Evolutionary conservation across 164 flowering plant genomes (phyloP).

Genomic region (Cinnamomum chago): DNA sequence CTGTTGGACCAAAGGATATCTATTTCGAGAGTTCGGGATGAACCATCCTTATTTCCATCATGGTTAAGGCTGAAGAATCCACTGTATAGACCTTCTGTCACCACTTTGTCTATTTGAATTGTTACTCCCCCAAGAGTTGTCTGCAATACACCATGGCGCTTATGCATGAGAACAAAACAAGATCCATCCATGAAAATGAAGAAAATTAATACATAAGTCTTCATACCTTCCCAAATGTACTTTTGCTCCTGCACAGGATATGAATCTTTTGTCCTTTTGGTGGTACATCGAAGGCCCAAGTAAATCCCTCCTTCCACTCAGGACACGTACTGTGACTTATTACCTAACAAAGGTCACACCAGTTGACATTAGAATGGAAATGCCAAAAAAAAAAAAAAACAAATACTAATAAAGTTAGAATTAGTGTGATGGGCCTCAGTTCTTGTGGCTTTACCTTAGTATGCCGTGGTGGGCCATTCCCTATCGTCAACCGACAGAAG

Average conservation of each 20-base stretch:
- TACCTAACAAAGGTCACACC: slow-evolving; percentile 38
- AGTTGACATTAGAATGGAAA: not conserved
- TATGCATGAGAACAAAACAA: not conserved
- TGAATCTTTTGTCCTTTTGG: slow-evolving; percentile 93
- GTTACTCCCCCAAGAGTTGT: slow-evolving; percentile 77
- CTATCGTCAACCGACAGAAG: slow-evolving; percentile 68
- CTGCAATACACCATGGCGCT: slow-evolving; percentile 34
- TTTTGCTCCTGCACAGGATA: slow-evolving; percentile 81
- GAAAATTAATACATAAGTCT: not conserved
- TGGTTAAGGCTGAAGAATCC: slow-evolving; percentile 75
- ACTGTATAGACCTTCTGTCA: slow-evolving; percentile 69
- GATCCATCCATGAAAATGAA: not conserved
- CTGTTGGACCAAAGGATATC: slow-evolving; percentile 82
- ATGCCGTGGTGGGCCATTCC: slow-evolving; percentile 76
- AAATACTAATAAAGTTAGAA: not conserved
- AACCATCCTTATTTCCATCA: slow-evolving; percentile 62
- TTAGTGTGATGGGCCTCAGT: not conserved
- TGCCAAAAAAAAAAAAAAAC: not conserved
- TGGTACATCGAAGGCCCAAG: slow-evolving; percentile 93
- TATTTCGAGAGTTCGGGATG: slow-evolving; percentile 79
- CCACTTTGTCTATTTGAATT: slow-evolving; percentile 88
- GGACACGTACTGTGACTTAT: slow-evolving; percentile 63
- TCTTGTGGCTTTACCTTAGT: slow-evolving; percentile 53
- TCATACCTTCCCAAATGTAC: slow-evolving; percentile 82
- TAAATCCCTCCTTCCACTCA: slow-evolving; percentile 89